Evolutionary conservation across 208 protist genomes (phyloP).

Genomic region (Trypanosomatidae sp.): DNA sequence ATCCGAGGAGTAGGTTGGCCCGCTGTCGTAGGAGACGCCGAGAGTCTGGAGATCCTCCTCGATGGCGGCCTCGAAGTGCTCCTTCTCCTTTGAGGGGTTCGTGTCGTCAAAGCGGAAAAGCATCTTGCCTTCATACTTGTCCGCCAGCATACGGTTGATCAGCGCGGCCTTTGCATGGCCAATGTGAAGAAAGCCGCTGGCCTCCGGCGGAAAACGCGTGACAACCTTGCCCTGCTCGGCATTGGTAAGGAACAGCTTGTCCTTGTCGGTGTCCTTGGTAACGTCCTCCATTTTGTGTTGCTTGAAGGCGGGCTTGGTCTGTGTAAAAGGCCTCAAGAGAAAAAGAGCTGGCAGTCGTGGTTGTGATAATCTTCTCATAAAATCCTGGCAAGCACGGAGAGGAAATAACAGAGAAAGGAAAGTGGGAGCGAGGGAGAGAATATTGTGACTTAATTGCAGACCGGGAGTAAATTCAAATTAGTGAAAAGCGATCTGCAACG

Average conservation of each 20-base stretch:
- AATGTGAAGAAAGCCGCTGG: conserved; percentile 97
- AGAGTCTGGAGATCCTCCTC: conserved; percentile 93
- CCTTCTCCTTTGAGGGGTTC: conserved; percentile 98
- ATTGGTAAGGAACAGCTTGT: conserved; percentile 79
- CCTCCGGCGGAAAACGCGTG: conserved; percentile 97
- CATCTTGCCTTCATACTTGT: conserved; percentile 97
- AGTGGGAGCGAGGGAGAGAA: no score
- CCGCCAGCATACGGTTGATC: conserved; percentile 97
- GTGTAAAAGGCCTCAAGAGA: conserved; percentile 52
- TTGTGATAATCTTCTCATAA: no score
- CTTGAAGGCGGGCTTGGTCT: conserved; percentile 61
- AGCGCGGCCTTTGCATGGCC: conserved; percentile 99
- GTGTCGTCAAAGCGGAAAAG: conserved; percentile 99
- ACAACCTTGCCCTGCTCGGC: conserved; percentile 91
- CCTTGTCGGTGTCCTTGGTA: no score
- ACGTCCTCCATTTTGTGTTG: background rate
- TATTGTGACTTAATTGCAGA: no score
- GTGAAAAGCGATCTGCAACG: no score
- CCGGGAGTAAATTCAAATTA: no score
- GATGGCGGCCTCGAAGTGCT: conserved; percentile 97
- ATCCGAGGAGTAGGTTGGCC: conserved; percentile 96
- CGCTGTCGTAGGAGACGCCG: conserved; percentile 86
- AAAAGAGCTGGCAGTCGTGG: no score
- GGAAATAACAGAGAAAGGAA: no score
- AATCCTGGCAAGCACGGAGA: no score